Percentiles rank a stretch among this genome's conserved stretches.
Evolutionary conservation across 202 grass and related monocot genomes (phyloP).

Genomic region (Panicum hallii): DNA sequence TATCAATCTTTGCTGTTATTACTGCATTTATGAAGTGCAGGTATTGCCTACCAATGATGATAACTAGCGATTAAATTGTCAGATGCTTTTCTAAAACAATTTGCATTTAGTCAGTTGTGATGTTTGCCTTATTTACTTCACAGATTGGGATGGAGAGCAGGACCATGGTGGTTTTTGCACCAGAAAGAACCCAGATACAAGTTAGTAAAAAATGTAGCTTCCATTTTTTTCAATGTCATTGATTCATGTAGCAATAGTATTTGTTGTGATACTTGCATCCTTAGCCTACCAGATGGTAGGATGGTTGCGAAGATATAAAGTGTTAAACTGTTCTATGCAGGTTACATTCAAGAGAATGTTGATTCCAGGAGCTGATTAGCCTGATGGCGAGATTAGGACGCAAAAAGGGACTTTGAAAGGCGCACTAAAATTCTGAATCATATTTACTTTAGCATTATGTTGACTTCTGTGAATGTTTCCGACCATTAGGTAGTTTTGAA

Average conservation of each 20-base stretch:
- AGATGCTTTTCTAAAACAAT: constrained; percentile 12
- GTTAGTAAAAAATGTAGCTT: constrained; percentile 48
- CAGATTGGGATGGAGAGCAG: constrained; percentile 68
- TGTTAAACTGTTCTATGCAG: constrained; percentile 13
- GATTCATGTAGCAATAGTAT: constrained; percentile 20
- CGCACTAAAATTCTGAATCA: background rate
- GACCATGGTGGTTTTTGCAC: constrained; percentile 86
- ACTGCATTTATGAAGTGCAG: constrained; percentile 17
- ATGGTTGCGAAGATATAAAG: constrained; percentile 23
- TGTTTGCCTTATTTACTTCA: constrained; percentile 5
- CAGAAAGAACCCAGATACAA: constrained; percentile 52
- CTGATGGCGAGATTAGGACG: constrained; percentile 24
- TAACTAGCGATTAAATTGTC: background rate
- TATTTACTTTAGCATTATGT: background rate
- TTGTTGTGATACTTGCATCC: background rate
- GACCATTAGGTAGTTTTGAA: constrained; percentile 17
- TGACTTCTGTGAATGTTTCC: constrained; percentile 10
- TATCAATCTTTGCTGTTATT: background rate
- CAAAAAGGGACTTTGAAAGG: constrained; percentile 5
- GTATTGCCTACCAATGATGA: constrained; percentile 5
- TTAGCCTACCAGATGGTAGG: background rate
- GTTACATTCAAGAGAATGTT: constrained; percentile 26
- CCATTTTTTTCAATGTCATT: background rate
- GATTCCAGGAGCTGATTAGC: constrained; percentile 17
- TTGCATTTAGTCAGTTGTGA: constrained; percentile 17